Conservation (phyloP, 2,329 filamentous ascomycete species). For the Alternaria conjuncta region DNA sequence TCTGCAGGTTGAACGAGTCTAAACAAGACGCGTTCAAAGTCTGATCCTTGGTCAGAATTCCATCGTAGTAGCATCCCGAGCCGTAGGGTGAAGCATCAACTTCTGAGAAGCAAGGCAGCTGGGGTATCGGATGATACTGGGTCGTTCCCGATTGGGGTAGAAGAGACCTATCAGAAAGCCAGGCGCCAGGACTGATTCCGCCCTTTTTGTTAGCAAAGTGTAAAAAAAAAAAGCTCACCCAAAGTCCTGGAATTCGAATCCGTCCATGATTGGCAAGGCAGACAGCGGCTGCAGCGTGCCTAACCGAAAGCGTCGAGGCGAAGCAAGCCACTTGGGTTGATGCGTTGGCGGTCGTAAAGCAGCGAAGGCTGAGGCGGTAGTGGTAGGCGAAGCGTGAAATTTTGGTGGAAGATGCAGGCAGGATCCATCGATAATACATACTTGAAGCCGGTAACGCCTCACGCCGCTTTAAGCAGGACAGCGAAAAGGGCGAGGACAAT, state of each 20-base stretch:
- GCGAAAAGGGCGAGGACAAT: not conserved
- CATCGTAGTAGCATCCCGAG: too few species aligned
- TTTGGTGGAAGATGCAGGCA: not conserved
- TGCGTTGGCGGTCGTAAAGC: slow-evolving; percentile 4
- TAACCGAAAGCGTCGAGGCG: not conserved
- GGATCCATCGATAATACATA: not conserved
- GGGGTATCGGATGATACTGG: too few species aligned
- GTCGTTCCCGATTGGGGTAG: too few species aligned
- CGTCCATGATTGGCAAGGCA: slow-evolving; percentile 5
- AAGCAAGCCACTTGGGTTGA: not conserved
- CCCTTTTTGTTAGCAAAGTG: slow-evolving; percentile 6
- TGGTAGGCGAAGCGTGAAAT: not conserved
- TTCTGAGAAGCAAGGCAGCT: too few species aligned
- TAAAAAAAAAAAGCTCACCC: slow-evolving; percentile 9
- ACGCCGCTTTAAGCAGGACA: not conserved
- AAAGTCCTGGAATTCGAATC: not conserved
- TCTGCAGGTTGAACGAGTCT: too few species aligned
- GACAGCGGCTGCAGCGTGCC: not conserved
- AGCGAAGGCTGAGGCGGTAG: not conserved
- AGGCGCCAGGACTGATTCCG: too few species aligned
- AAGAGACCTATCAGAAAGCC: too few species aligned
- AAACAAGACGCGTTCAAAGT: too few species aligned
- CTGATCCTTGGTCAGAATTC: too few species aligned
- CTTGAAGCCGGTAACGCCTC: not conserved
- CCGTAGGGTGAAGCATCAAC: too few species aligned